Base-by-base conservation (phyloP, 805 yeast species). In the Yamadazyma laniorum region DNA sequence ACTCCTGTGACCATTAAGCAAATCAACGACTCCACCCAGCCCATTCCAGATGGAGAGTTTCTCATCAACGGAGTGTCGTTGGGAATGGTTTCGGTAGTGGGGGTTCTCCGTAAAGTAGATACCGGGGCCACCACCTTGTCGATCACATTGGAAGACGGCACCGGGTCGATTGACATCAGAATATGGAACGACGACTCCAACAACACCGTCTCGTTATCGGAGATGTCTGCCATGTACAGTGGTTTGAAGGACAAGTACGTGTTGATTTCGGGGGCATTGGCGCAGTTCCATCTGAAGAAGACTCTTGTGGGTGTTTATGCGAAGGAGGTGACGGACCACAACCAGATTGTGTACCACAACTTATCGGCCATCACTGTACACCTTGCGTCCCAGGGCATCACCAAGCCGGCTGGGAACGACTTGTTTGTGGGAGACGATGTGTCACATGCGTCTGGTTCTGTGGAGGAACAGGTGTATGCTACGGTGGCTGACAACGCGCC, bases 1-100 rank as follows among this genome's bases (percentile, higher is more conserved):
- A 66, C 70, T 3, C 90, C 95, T 2, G 88, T 83, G 9, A 84
- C 95, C 1, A 78, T 85, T 50, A 84, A 82, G 53, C 85, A 82
- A 58, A 71, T 85, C 42, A 66, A 74, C 42, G 86, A 81, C 37
- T 73, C 85, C 3, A 65, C 71, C 12, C 85, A 78, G 41, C 63
- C 68, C 3, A 73, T 76, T 3, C 85, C 82, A 28, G 95, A 85
- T 54, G 85, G 83, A 9, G 83, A 82, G 5, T 85, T 74, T 56
- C 67, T 63, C 19, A 61, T 79, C 23, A 72, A 79, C 50, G 79
- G 78, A 31, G 74, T 82, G 28, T 82, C 80, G 39, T 59, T 85
- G 36, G 77, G 74, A 48, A 72, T 77, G 55, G 82, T 85, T 9
- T 71, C 80, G 18, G 59, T 84, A 50, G 77, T 82, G 6, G 95